These are phyloP conservation scores for Xanthoparmelia taractica DNA, from an alignment of 495 filamentous ascomycete genomes.

Conservation along the genomic window DNA sequence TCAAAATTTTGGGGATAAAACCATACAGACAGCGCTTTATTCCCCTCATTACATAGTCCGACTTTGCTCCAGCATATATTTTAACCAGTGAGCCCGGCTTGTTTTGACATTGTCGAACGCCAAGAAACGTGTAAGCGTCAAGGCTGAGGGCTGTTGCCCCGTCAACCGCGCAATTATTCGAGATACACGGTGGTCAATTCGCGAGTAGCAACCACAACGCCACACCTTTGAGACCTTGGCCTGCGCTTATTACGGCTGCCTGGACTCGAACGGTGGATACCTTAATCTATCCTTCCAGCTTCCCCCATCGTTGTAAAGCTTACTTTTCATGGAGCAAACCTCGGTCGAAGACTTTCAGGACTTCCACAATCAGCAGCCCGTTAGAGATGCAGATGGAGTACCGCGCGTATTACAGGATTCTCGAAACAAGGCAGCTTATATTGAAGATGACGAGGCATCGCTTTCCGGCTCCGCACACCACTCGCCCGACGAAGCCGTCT, in stretches of 20 bases:
- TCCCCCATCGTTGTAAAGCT: background rate
- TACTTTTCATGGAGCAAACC: slow-evolving; percentile 15
- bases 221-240: background rate
- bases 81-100: background rate
- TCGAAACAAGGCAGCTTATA: slow-evolving; percentile 5
- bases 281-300: background rate
- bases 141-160: slow-evolving; percentile 1
- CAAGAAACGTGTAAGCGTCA: background rate
- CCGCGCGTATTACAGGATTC: background rate
- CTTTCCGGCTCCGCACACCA: slow-evolving; percentile 23
- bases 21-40: slow-evolving; percentile 7
- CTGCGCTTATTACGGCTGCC: background rate
- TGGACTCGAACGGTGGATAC: background rate
- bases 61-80: background rate
- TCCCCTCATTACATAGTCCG: background rate
- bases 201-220: background rate
- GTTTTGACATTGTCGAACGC: background rate
- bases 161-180: background rate
- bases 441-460: slow-evolving; percentile 18
- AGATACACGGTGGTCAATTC: background rate
- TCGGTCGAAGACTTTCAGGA: slow-evolving; percentile 21
- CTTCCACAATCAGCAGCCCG: slow-evolving; percentile 15
- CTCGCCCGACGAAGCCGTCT: slow-evolving; percentile 27
- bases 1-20: too few species aligned
- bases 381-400: background rate